These are phyloP conservation scores for Gigaspora rosea DNA, from an alignment of 192 early-diverging fungal species.

Conservation along the genomic window DNA sequence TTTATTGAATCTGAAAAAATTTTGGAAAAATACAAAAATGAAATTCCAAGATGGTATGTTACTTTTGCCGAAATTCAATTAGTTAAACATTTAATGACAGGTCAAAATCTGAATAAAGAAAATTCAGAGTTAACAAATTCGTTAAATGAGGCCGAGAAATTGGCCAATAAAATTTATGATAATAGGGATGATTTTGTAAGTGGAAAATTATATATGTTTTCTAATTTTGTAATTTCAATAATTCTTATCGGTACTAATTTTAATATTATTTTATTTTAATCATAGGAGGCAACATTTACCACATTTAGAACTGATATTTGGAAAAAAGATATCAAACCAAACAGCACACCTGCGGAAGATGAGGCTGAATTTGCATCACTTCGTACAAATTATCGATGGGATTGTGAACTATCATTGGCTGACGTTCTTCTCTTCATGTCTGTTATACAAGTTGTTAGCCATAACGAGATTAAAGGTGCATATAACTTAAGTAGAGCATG, in stretches of 20 bases:
- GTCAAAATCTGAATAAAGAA: conserved; percentile 38
- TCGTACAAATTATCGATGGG: conserved; percentile 49
- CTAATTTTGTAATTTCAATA: neutral
- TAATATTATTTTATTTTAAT: neutral
- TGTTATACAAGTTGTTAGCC: conserved; percentile 39
- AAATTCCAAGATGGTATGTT: conserved; percentile 42
- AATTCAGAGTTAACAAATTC: conserved; percentile 42
- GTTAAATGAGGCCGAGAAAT: conserved; percentile 39
- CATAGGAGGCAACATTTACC: conserved; percentile 35
- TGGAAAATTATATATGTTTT: neutral
- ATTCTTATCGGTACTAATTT: too few relatives aligned
- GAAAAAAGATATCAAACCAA: conserved; percentile 13
- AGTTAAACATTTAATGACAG: conserved; percentile 42
- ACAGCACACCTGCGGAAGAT: conserved; percentile 28
- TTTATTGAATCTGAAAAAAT: conserved; percentile 37
- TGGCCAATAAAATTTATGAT: conserved; percentile 38
- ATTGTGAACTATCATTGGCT: conserved; percentile 46
- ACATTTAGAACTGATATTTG: conserved; percentile 35
- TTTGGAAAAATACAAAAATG: conserved; percentile 32
- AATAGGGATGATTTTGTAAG: conserved; percentile 38
- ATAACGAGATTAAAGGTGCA: conserved; percentile 42
- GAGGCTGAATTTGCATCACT: conserved; percentile 34
- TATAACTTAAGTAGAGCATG: conserved; percentile 44
- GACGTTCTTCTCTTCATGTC: conserved; percentile 43
- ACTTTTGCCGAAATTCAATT: conserved; percentile 45